Base-by-base conservation (phyloP, 2,329 filamentous ascomycete species). In the Pyrenochaeta sp. region DNA sequence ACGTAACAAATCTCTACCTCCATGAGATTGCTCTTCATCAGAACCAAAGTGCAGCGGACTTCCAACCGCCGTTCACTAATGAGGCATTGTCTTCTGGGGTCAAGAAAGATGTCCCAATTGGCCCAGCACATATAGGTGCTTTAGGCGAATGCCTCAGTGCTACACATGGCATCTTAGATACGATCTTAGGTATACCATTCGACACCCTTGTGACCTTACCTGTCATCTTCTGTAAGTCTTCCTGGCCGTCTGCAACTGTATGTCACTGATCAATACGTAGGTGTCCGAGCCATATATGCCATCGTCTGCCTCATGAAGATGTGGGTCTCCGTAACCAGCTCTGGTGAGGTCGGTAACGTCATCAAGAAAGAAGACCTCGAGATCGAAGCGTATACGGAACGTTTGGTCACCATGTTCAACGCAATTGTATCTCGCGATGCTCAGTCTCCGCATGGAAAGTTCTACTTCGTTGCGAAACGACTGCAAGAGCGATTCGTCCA, bases 261-360 rank as follows among this genome's bases (percentile, higher is more conserved):
- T 70, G 62, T 45, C 71, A 7, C 51, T 63, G 55, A 64, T 5
- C 37, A 1, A 13, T 28, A 2, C 44, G 19, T 19, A 78, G 77
- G 85, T 67, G 84, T 86, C 19, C 81, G 85, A 37, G 80, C 83
- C 46, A 82, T 84, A 10, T 87, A 87, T 66, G 83, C 85, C 13
- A 79, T 85, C 24, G 83, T 87, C 5, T 82, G 86, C 32, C 77
- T 88, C 7, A 85, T 87, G 74, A 87, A 87, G 66, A 82, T 88
- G 78, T 86, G 85, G 73, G 84, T 86, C 47, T 83, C 84, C 1
- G 79, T 83, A 6, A 81, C 79, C 3, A 78, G 77, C n/a, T 81
- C 82, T 3, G 77, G 77, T 22, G 82, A 85, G 64, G 75, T 85
- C 1, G 78, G 80, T 49, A 82, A 77, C 59, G 78, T 84, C 53